Evolutionary conservation across 1,139 yeast species (phyloP).

Genomic region (Geotrichum restrictum): DNA sequence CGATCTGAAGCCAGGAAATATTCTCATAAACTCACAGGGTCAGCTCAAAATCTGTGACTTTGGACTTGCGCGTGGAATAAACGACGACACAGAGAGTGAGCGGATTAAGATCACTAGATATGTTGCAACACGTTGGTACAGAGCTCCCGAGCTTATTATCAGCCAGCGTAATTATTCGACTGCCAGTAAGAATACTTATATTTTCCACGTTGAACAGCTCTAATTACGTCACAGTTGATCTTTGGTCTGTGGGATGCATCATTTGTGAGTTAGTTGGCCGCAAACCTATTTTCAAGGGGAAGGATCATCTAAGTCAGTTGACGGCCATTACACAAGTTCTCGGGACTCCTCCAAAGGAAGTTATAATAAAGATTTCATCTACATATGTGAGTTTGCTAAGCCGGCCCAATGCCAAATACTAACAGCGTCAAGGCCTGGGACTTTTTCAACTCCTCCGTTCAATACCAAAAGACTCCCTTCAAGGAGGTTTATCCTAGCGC

Average conservation of each 20-base stretch:
- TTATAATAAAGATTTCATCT: slow-evolving; percentile 67
- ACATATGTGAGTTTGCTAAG: slow-evolving; percentile 48
- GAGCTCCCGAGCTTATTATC: slow-evolving; percentile 86
- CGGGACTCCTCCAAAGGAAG: slow-evolving; percentile 77
- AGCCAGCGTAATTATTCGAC: slow-evolving; percentile 49
- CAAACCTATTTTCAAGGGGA: slow-evolving; percentile 77
- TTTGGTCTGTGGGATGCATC: slow-evolving; percentile 95
- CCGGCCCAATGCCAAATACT: slow-evolving; percentile 62
- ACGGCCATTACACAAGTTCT: slow-evolving; percentile 69
- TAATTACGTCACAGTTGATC: slow-evolving; percentile 57
- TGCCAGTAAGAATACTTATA: slow-evolving; percentile 29
- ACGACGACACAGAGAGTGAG: slow-evolving; percentile 41
- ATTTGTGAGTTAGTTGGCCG: slow-evolving; percentile 82
- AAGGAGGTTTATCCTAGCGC: slow-evolving; percentile 63
- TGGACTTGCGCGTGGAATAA: slow-evolving; percentile 76
- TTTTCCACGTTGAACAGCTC: slow-evolving; percentile 8
- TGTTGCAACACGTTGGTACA: slow-evolving; percentile 93
- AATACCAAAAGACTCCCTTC: slow-evolving; percentile 51
- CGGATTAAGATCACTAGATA: slow-evolving; percentile 62
- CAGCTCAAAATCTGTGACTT: slow-evolving; percentile 77
- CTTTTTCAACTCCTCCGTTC: slow-evolving; percentile 22
- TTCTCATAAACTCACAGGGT: slow-evolving; percentile 69
- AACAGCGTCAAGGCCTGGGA: slow-evolving; percentile 22
- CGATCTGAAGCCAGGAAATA: slow-evolving; percentile 82
- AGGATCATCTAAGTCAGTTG: slow-evolving; percentile 78